These are phyloP conservation scores for Rhynchosporium graminicola DNA, from an alignment of 2,329 filamentous ascomycete genomes.

Conservation along the genomic window DNA sequence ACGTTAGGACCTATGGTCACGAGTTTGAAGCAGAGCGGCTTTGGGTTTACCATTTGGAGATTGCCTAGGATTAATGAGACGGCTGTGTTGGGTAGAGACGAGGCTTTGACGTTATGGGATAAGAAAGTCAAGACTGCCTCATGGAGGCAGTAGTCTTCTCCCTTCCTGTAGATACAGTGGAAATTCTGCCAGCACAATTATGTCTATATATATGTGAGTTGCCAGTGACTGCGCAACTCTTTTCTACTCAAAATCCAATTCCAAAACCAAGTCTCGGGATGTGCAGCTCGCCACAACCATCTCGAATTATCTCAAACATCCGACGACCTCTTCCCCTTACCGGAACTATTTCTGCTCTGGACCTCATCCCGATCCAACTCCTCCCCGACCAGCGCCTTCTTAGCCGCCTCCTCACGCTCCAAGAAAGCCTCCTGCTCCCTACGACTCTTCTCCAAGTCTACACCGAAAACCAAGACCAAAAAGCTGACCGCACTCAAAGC, in stretches of 20 bases:
- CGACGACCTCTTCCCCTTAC: neutral
- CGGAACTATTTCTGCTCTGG: neutral
- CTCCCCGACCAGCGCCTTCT: constrained; percentile 32
- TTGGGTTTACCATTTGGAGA: constrained; percentile 35
- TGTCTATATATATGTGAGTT: no score
- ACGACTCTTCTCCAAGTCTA: constrained; percentile 62
- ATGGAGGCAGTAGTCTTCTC: constrained; percentile 30
- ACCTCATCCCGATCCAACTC: neutral
- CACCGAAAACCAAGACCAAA: constrained; percentile 52
- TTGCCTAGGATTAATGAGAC: constrained; percentile 28
- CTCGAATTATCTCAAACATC: neutral
- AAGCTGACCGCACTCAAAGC: constrained; percentile 58
- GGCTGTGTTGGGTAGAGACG: constrained; percentile 25
- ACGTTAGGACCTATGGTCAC: constrained; percentile 36
- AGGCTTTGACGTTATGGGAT: constrained; percentile 34
- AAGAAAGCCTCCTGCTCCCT: constrained; percentile 60
- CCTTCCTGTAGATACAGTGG: no score
- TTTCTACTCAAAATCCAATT: no score
- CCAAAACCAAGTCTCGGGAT: neutral
- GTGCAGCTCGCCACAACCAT: constrained; percentile 19
- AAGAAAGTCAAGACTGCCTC: constrained; percentile 30
- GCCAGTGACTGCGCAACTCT: neutral
- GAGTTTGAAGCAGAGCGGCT: constrained; percentile 37
- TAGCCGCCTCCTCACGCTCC: constrained; percentile 30
- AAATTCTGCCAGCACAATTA: no score